phyloP scores from a whole-genome alignment of 2,329 filamentous ascomycete species.

The Exophiala viscosa region DNA sequence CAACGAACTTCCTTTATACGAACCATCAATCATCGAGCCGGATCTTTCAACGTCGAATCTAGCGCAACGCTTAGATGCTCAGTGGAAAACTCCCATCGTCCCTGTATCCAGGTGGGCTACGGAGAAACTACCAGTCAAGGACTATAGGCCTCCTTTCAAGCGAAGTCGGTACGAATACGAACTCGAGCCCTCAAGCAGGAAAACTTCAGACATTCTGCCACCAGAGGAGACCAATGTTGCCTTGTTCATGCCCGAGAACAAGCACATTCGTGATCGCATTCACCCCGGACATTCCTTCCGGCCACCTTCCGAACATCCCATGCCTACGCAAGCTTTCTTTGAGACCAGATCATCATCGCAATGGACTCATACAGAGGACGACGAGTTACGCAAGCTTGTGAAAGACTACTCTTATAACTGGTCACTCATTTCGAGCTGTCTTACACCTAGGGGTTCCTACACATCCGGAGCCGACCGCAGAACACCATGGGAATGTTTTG shows the following conservation, averaged over 20 bases:
- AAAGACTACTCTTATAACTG: conserved; percentile 96
- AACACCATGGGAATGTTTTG: conserved; percentile 98
- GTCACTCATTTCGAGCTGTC: conserved; percentile 83
- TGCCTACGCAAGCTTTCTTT: conserved; percentile 88
- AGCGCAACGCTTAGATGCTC: conserved; percentile 59
- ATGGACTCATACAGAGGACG: conserved; percentile 87
- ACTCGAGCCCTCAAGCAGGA: conserved; percentile 64
- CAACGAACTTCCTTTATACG: conserved; percentile 76
- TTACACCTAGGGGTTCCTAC: conserved; percentile 70
- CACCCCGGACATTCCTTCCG: conserved; percentile 90
- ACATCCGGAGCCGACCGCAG: conserved; percentile 83
- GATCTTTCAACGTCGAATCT: conserved; percentile 34
- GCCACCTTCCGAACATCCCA: conserved; percentile 83
- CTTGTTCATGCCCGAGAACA: conserved; percentile 84
- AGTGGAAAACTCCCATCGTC: conserved; percentile 72
- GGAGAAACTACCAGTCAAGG: conserved; percentile 69
- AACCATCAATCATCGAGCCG: conserved; percentile 55
- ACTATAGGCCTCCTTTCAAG: conserved; percentile 65
- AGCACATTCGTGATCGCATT: conserved; percentile 80
- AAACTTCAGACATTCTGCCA: conserved; percentile 50
- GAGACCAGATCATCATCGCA: conserved; percentile 82
- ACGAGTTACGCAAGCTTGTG: conserved; percentile 78
- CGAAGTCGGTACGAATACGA: conserved; percentile 81
- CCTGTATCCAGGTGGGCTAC: conserved; percentile 84
- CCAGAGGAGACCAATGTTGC: conserved; percentile 75